These are phyloP conservation scores for Uronychia setigera DNA, from an alignment of 73 alveolate species.

Conservation along the genomic window DNA sequence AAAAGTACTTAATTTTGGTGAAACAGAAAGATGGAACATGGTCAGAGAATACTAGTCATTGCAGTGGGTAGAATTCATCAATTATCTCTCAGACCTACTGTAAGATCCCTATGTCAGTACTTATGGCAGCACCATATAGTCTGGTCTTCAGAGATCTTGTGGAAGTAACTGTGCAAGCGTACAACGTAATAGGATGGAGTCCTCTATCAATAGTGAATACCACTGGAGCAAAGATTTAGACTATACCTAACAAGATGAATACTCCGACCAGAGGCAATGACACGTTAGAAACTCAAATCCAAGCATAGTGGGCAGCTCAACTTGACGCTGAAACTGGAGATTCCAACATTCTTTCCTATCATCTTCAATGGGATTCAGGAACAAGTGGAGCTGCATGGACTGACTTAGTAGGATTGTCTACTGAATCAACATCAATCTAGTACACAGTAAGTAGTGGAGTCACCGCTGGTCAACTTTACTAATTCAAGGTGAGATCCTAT, in stretches of 20 bases:
- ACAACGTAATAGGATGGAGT: conserved; percentile 40
- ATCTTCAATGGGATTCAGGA: conserved; percentile 37
- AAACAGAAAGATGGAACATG: neutral
- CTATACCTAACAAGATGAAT: conserved; percentile 36
- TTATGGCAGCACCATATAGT: conserved; percentile 13
- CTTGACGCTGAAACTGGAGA: conserved; percentile 24
- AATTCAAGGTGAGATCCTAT: conserved; percentile 41
- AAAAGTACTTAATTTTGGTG: conserved; percentile 21
- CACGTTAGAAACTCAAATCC: conserved; percentile 22
- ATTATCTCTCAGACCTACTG: conserved; percentile 35
- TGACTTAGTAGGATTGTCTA: conserved; percentile 11
- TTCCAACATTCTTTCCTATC: conserved; percentile 18
- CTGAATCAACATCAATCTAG: neutral
- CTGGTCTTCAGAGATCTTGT: conserved; percentile 27
- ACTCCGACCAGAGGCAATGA: conserved; percentile 26
- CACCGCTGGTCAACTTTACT: conserved; percentile 15
- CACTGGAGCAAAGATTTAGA: conserved; percentile 32
- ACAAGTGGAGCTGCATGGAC: conserved; percentile 15
- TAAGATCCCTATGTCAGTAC: conserved; percentile 39
- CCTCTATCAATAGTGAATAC: conserved; percentile 13
- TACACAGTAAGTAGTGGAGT: conserved; percentile 34
- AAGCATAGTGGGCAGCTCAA: conserved; percentile 28
- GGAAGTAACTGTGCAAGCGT: conserved; percentile 31
- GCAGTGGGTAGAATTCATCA: conserved; percentile 23
- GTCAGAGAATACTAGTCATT: neutral